Base-by-base conservation (phyloP, 768 basidiomycete genomes). In the Dioszegia aurantiaca region DNA sequence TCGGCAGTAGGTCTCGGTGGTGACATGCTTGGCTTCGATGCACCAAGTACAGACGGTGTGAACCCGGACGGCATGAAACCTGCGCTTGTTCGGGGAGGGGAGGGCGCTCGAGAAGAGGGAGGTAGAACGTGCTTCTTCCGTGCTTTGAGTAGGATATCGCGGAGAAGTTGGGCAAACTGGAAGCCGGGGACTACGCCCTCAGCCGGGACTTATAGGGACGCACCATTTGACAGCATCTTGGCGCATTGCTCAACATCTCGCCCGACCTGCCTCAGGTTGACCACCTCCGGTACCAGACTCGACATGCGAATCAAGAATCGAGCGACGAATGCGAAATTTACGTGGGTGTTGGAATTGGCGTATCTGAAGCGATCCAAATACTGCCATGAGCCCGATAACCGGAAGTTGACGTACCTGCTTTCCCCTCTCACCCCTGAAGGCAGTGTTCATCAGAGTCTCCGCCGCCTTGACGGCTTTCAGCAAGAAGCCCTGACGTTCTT, bases 271-370 rank as follows among this genome's bases (percentile, higher is more conserved):
- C 66, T 26, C 5, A 62, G 43, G 54, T 72, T 60, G 10, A 63
- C 64, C 12, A 46, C 58, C 37, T 72, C 68, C 0, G 70, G 70
- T 4, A 68, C 46, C 24, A 72, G 48, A 33, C 58, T 68, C 10
- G 66, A 60, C 65, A 68, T 61, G 1, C 70, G 61, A 17, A 72
- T 72, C 52, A 72, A 33, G 58, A 66, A 69, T 42, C 70, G 56
- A 3, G 70, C 65, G 31, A 63, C 62, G 40, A 65, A 72, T 0
- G 68, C 68, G 23, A 58, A 43, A 30, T 60, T 60, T 26, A 57
- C 37, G 28, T 63, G 57, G 24, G 57, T 58, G 28, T 42, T 48
- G 8, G 31, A 16, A 42, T 58, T 58, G 57, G 47, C 54, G 27
- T 55, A 55, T 6, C 54, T 16, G 54, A 55, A 55, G 3, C 43